Evolutionary conservation across 225 moss, liverwort and hornwort species (phyloP).

Genomic region (Polytrichum commune): DNA sequence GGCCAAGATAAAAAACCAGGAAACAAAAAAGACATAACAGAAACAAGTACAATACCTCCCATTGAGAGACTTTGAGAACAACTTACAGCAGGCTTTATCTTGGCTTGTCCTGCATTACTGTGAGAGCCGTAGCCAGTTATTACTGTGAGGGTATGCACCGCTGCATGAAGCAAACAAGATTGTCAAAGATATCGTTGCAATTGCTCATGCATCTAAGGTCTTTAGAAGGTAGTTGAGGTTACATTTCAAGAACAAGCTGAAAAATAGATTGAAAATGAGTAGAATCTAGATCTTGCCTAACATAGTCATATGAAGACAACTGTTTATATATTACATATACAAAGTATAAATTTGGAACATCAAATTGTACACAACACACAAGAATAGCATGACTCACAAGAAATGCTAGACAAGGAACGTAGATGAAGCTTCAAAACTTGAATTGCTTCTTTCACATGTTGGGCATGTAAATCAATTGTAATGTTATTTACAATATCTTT

Average conservation of each 20-base stretch:
- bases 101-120: constrained; percentile 45
- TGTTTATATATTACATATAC: too few relatives aligned
- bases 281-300: too few relatives aligned
- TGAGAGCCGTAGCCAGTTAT: constrained; percentile 65
- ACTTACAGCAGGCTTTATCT: constrained; percentile 59
- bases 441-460: constrained; percentile 57
- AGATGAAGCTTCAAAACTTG: constrained; percentile 51
- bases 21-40: too few relatives aligned
- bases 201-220: too few relatives aligned
- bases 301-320: too few relatives aligned
- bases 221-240: too few relatives aligned
- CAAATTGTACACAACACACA: too few relatives aligned
- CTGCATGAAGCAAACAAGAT: constrained; percentile 24
- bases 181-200: background rate
- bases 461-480: constrained; percentile 57
- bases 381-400: constrained; percentile 23
- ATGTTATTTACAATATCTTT: constrained; percentile 55
- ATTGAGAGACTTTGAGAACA: background rate
- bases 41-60: too few relatives aligned
- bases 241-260: too few relatives aligned
- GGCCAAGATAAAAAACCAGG: too few relatives aligned
- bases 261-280: too few relatives aligned
- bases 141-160: constrained; percentile 47
- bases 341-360: too few relatives aligned
- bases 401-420: constrained; percentile 33